Conservation (phyloP, 192 early-diverging fungal genomes). For the Mortierella antarctica region DNA sequence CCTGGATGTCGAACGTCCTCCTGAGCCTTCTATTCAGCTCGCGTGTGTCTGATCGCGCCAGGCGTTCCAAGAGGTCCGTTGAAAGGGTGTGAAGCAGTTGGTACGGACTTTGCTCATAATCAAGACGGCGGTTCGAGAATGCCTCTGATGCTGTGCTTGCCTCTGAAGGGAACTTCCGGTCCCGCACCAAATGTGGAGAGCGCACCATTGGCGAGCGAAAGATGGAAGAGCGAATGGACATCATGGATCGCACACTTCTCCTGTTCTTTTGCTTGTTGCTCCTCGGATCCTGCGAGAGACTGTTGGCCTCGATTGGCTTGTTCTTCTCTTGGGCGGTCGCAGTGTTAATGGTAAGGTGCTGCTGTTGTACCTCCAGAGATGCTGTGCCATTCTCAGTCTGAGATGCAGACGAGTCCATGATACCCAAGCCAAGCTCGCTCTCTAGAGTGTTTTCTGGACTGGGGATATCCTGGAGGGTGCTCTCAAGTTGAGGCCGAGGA, state of each 20-base stretch:
- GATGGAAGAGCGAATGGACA: slow-evolving; percentile 27
- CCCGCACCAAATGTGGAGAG: slow-evolving; percentile 9
- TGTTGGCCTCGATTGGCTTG: not conserved
- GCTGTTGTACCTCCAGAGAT: too few species aligned
- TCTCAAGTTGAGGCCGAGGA: not conserved
- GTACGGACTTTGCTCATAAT: slow-evolving; percentile 58
- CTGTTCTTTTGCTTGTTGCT: slow-evolving; percentile 23
- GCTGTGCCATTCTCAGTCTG: too few species aligned
- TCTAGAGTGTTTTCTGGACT: too few species aligned
- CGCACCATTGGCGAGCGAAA: slow-evolving; percentile 29
- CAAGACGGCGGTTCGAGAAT: slow-evolving; percentile 30
- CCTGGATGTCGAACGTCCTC: slow-evolving; percentile 67
- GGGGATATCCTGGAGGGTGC: too few species aligned
- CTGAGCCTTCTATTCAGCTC: slow-evolving; percentile 62
- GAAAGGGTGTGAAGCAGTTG: slow-evolving; percentile 52
- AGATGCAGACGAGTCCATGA: too few species aligned
- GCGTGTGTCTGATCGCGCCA: slow-evolving; percentile 63
- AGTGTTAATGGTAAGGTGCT: slow-evolving; percentile 3
- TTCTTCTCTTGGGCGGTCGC: not conserved
- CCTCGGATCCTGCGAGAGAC: slow-evolving; percentile 2
- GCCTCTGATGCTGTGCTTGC: slow-evolving; percentile 37
- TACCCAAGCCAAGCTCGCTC: too few species aligned
- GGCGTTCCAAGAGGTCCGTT: slow-evolving; percentile 53
- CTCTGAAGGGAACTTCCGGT: slow-evolving; percentile 38
- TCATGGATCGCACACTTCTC: slow-evolving; percentile 21